phyloP scores from a whole-genome alignment of 139 green algal genomes.

The Deuterostichococcus epilithicus region DNA sequence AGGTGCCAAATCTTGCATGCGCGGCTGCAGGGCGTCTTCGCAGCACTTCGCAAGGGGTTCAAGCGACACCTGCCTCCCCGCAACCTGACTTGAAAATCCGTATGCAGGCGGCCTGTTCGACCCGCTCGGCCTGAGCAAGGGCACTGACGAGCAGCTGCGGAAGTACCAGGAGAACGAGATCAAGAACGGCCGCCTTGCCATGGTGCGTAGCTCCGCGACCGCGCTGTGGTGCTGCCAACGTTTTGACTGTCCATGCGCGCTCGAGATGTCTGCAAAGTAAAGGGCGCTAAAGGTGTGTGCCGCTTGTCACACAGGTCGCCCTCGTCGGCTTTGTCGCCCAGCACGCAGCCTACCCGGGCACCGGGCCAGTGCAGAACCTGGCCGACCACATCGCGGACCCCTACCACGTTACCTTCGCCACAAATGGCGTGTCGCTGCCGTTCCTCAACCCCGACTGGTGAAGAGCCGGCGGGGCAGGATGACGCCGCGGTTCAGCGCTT shows the following conservation, averaged over 20 bases:
- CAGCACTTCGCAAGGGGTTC: too few relatives aligned
- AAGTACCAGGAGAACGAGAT: constrained; percentile 61
- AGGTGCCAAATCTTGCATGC: too few relatives aligned
- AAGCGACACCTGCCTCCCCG: too few relatives aligned
- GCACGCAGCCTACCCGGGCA: constrained; percentile 63
- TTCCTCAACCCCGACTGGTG: constrained; percentile 5
- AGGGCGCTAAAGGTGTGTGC: too few relatives aligned
- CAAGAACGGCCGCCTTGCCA: constrained; percentile 42
- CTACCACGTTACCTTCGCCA: constrained; percentile 42
- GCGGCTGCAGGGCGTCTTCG: too few relatives aligned
- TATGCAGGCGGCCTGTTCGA: constrained; percentile 66
- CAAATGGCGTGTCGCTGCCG: constrained; percentile 22
- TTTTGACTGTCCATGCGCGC: too few relatives aligned
- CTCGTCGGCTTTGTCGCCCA: constrained; percentile 79
- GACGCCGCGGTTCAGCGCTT: too few relatives aligned
- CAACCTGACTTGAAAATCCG: neutral
- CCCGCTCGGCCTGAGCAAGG: constrained; percentile 69
- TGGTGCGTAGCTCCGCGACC: too few relatives aligned
- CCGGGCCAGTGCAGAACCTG: constrained; percentile 29
- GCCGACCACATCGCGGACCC: constrained; percentile 33
- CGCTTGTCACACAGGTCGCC: constrained; percentile 30
- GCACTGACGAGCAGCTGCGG: constrained; percentile 44
- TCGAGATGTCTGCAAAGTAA: too few relatives aligned
- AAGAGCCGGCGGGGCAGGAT: neutral
- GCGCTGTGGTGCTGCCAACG: too few relatives aligned